These are phyloP conservation scores for Ophiostoma quercus DNA, from an alignment of 2,329 filamentous ascomycete species.

Conservation along the genomic window DNA sequence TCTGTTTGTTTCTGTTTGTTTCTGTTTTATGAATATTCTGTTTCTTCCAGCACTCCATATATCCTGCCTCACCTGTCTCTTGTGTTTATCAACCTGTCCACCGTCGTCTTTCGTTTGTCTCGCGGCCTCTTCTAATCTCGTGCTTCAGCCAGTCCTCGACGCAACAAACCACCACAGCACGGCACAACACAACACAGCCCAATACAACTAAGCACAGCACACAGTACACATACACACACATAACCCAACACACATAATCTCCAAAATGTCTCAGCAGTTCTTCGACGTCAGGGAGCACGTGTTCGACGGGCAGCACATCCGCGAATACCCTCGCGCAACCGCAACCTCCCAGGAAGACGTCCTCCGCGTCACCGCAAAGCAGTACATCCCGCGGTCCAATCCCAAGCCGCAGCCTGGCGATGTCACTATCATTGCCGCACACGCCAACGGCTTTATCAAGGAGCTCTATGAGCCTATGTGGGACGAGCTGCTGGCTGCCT, in stretches of 20 bases:
- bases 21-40: neutral
- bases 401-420: constrained; percentile 63
- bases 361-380: constrained; percentile 72
- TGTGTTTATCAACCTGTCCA: neutral
- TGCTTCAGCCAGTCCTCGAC: neutral
- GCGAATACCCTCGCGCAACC: constrained; percentile 73
- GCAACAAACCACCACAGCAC: neutral
- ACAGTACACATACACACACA: neutral
- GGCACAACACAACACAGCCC: neutral
- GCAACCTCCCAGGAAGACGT: constrained; percentile 67
- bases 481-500: constrained; percentile 66
- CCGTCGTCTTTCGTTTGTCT: neutral
- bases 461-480: constrained; percentile 91
- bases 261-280: constrained; percentile 29
- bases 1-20: neutral
- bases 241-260: too few species aligned
- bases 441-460: constrained; percentile 94
- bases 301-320: constrained; percentile 69
- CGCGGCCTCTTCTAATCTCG: neutral
- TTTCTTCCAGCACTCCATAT: neutral
- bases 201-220: neutral
- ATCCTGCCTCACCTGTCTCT: neutral
- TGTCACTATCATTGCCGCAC: constrained; percentile 77
- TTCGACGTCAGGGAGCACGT: constrained; percentile 70
- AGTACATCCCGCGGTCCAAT: constrained; percentile 76